Base-by-base conservation (phyloP, 495 filamentous ascomycete species). In the Wilcoxina mikolae region DNA sequence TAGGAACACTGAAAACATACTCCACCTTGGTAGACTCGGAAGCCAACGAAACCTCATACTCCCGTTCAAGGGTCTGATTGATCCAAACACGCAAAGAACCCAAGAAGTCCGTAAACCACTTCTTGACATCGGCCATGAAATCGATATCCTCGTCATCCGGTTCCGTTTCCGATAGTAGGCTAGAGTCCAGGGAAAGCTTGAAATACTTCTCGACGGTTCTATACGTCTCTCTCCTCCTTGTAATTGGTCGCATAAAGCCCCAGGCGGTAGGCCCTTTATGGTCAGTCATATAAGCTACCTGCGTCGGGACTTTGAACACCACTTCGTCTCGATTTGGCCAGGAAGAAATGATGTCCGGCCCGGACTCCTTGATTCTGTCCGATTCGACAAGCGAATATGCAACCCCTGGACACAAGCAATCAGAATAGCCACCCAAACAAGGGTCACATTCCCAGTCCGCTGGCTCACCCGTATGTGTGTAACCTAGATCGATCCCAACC, bases 1-100 rank as follows among this genome's bases (percentile, higher is more conserved):
- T 46, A 12, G 43, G 43, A 12, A 46, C 43, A 46, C 43, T 46
- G 43, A 46, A 46, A 22, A 46, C 24, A 22, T 46, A 46, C 22
- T 46, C 43, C 1, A 46, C 23, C 22, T 25, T 46, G 15, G 43
- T 22, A n/a, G n/a, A n/a, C n/a, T n/a, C n/a, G 12, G n/a, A 15
- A 12, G 20, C 12, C 20, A 39, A 1, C 15, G 15, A 12, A 12
- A 39, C 20, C 15, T 39, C 20, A 18, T 39, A 39, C 15, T 39
- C 35, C 35, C 20, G 15, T 39, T 18, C 35, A 39, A 39, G 15
- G 15, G 15, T 12, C 7, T 46, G n/a, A 12, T 46, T 46, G n/a
- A 46, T 46, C 43, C 43, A 46, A 25, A 17, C 43, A 11, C 23
- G 23, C 24, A 46, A 7, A 3, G 12, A 7, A 20, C 17, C 24